A percentile compares a stretch with the other conserved stretches of the same genome.
These are phyloP conservation scores for Parietaria judaica DNA, from an alignment of 306 rosid species.

Conservation along the genomic window DNA sequence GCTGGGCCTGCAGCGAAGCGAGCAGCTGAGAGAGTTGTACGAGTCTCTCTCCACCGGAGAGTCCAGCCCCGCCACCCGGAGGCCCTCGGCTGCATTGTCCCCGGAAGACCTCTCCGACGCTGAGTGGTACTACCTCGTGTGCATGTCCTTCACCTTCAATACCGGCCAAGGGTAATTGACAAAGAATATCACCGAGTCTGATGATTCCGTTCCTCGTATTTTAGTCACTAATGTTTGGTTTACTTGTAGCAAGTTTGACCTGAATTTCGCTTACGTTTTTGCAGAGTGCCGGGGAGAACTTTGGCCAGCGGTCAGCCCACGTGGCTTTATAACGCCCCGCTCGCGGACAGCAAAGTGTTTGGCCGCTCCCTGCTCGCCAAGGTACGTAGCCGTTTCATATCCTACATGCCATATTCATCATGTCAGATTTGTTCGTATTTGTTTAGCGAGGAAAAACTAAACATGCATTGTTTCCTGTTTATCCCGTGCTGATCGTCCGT, in stretches of 20 bases:
- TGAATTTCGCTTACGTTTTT: slow-evolving; percentile 1
- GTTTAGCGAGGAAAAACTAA: slow-evolving; percentile 17
- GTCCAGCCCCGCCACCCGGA: slow-evolving; percentile 46
- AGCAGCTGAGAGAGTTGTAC: slow-evolving; percentile 57
- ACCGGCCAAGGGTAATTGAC: slow-evolving; percentile 67
- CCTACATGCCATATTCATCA: not conserved
- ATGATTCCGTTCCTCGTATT: too few relatives aligned
- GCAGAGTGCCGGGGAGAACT: slow-evolving; percentile 74
- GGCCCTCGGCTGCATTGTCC: slow-evolving; percentile 69
- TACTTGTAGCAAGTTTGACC: too few relatives aligned
- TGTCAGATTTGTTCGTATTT: not conserved
- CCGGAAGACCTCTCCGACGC: too few relatives aligned
- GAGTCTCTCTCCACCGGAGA: slow-evolving; percentile 54
- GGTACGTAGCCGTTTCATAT: slow-evolving; percentile 46
- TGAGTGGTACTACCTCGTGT: slow-evolving; percentile 90
- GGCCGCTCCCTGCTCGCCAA: slow-evolving; percentile 68
- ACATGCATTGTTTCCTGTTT: slow-evolving; percentile 25
- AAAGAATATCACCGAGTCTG: not conserved
- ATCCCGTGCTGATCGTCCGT: slow-evolving; percentile 13
- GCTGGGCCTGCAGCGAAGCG: slow-evolving; percentile 67
- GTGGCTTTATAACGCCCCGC: slow-evolving; percentile 63
- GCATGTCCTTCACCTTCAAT: slow-evolving; percentile 81
- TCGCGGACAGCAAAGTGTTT: slow-evolving; percentile 51
- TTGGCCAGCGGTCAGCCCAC: slow-evolving; percentile 44
- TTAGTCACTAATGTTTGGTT: too few relatives aligned